Base-by-base conservation (phyloP, 345 rosid species). In the Boechera stricta region DNA sequence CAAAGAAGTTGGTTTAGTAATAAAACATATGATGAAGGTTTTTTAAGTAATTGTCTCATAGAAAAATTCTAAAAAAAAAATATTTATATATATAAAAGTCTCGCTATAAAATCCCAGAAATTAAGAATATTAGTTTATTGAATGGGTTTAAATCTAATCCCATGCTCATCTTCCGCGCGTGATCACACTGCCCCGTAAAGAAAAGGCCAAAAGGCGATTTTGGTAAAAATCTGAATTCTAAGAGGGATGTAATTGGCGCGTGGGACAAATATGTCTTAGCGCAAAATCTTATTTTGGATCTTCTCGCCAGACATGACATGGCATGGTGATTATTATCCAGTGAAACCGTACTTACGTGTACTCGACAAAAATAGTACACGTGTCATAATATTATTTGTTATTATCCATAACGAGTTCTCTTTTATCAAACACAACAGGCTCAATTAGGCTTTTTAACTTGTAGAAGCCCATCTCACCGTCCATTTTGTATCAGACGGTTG, bases 221-320 rank as follows among this genome's bases (percentile, higher is more conserved):
- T 12, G 18, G 38, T 8, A 29, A 48, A 21, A 24, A 60, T 33
- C 38, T 12, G 21, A 41, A 10, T 4, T 10, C 1, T 32, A 18
- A 10, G 28, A 21, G 24, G 24, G 24, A 45, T 29, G 55, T 32
- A 8, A 74, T 1, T 24, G 38, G 72, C 77, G 77, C 73, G 69
- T 71, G 63, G 33, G 3, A 47, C 16, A 12, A 47, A 64, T 32
- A 64, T 31, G 73, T 77, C 71, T 69, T 33, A 33, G 66, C 73
- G 35, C 39, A 72, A 78, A 78, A 72, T 78, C 77, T 72, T 72
- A 10, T 49, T 29, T 66, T 49, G 29, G 69, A 78, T 72, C 59
- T 77, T 45, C 44, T 77, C 15, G 55, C 13, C 67, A 47, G 59
- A 38, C 28, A 33, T 7, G n/a, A 45, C 24, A 21, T 21, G 48